These are phyloP conservation scores for Quercus ilex DNA, from an alignment of 306 rosid genomes.

Conservation along the genomic window DNA sequence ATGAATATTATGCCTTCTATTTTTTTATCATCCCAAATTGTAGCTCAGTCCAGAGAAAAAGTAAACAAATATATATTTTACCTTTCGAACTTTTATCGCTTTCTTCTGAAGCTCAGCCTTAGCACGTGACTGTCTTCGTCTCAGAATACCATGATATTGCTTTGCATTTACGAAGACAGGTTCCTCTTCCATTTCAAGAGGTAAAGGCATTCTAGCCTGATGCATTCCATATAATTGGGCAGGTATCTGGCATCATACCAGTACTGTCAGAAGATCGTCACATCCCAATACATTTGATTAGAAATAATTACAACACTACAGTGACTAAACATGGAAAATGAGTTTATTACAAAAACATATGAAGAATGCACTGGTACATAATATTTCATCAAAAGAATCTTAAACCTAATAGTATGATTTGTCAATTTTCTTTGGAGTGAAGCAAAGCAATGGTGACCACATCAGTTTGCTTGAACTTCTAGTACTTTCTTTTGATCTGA, in stretches of 20 bases:
- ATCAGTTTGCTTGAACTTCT: background rate
- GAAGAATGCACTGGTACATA: background rate
- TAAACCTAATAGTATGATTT: background rate
- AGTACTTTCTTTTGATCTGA: background rate
- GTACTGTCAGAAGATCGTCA: slow-evolving; percentile 8
- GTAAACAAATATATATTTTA: slow-evolving; percentile 12
- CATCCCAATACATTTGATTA: background rate
- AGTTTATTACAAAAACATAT: background rate
- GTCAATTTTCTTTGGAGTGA: background rate
- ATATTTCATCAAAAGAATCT: background rate
- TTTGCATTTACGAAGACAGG: slow-evolving; percentile 94
- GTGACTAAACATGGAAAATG: background rate
- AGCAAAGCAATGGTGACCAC: background rate
- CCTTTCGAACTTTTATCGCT: slow-evolving; percentile 69
- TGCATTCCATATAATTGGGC: slow-evolving; percentile 58
- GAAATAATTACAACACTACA: slow-evolving; percentile 5
- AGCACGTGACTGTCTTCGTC: slow-evolving; percentile 89
- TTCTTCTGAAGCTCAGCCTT: slow-evolving; percentile 82
- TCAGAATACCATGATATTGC: slow-evolving; percentile 88
- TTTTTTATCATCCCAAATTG: background rate
- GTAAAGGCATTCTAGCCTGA: slow-evolving; percentile 84
- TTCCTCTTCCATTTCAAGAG: slow-evolving; percentile 83
- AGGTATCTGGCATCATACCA: slow-evolving; percentile 46
- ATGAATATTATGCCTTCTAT: background rate
- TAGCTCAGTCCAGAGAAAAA: background rate